A percentile compares a stretch with the other conserved stretches of the same genome.
Conservation (phyloP, 805 yeast species). For the Barnettozyma sucrosica region DNA sequence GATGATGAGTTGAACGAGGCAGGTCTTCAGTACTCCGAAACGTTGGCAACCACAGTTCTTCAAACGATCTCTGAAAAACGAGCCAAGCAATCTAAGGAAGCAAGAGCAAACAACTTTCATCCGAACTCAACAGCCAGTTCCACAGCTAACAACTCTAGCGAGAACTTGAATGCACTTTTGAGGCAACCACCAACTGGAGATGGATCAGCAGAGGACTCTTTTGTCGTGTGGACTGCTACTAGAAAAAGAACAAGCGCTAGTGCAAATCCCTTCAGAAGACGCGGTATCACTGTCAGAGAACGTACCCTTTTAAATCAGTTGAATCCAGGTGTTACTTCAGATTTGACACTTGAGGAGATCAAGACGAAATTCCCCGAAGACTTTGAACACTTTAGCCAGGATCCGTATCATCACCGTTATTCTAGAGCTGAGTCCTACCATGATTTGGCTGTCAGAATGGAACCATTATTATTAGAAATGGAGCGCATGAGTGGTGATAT, state of each 20-base stretch:
- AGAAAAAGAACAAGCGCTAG: conserved; percentile 79
- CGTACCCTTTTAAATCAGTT: conserved; percentile 81
- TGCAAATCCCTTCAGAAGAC: conserved; percentile 58
- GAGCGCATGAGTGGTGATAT: conserved; percentile 88
- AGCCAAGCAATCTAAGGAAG: conserved; percentile 3
- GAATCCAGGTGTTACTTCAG: conserved; percentile 85
- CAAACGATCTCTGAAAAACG: conserved; percentile 29
- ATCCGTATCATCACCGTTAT: conserved; percentile 90
- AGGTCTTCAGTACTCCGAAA: conserved; percentile 63
- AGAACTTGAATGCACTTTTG: conserved; percentile 11
- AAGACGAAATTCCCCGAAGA: conserved; percentile 60
- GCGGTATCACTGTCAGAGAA: conserved; percentile 61
- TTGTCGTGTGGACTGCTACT: conserved; percentile 94
- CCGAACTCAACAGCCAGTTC: conserved; percentile 1
- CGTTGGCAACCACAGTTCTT: conserved; percentile 53
- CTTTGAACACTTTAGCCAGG: conserved; percentile 54
- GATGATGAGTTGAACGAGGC: conserved; percentile 80
- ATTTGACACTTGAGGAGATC: conserved; percentile 56
- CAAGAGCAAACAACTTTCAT: conserved; percentile 5
- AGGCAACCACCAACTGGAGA: conserved; percentile 42
- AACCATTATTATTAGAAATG: conserved; percentile 88
- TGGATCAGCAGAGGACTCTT: conserved; percentile 52
- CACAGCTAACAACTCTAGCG: conserved; percentile 14
- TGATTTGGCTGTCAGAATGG: conserved; percentile 90
- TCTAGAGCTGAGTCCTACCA: conserved; percentile 94